Percentiles rank a stretch among this genome's conserved stretches.
These are phyloP conservation scores for Glycyrrhiza uralensis DNA, from an alignment of 306 rosid species.

Conservation along the genomic window DNA sequence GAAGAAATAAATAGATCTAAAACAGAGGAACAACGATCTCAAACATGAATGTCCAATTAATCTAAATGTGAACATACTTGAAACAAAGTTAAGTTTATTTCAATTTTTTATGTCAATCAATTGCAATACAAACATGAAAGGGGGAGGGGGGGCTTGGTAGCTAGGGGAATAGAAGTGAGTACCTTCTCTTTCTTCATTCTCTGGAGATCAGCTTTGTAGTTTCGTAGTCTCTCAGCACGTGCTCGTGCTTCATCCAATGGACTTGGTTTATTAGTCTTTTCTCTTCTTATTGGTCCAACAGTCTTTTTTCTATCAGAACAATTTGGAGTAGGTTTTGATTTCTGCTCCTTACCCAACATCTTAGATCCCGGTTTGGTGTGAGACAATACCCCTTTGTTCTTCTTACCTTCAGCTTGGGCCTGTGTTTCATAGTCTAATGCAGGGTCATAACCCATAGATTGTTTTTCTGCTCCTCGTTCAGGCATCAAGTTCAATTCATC, in stretches of 20 bases:
- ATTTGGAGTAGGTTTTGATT: conserved; percentile 48
- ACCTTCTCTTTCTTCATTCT: conserved; percentile 93
- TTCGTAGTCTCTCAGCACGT: conserved; percentile 86
- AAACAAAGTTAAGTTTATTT: conserved; percentile 1
- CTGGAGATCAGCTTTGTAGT: conserved; percentile 88
- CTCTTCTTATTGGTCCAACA: conserved; percentile 83
- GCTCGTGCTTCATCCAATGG: conserved; percentile 93
- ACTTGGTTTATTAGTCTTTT: conserved; percentile 69
- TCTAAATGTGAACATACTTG: not conserved
- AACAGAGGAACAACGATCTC: conserved; percentile 5
- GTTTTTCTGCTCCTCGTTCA: conserved; percentile 59
- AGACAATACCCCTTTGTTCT: conserved; percentile 33
- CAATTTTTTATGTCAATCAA: conserved; percentile 2
- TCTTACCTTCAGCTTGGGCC: conserved; percentile 37
- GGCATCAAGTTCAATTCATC: conserved; percentile 79
- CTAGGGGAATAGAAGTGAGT: not conserved
- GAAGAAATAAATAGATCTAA: conserved; percentile 1
- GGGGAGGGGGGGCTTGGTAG: not conserved
- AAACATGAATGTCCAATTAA: conserved; percentile 10
- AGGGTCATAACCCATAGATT: conserved; percentile 57
- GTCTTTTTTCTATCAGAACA: conserved; percentile 51
- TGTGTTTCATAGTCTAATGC: conserved; percentile 79
- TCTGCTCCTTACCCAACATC: conserved; percentile 53
- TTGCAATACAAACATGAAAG: not conserved
- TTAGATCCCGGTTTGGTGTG: conserved; percentile 47